Percentiles rank a stretch among this genome's conserved stretches.
phyloP scores from a whole-genome alignment of 2,329 filamentous ascomycete species.

The Calonectria multiphialidica region DNA sequence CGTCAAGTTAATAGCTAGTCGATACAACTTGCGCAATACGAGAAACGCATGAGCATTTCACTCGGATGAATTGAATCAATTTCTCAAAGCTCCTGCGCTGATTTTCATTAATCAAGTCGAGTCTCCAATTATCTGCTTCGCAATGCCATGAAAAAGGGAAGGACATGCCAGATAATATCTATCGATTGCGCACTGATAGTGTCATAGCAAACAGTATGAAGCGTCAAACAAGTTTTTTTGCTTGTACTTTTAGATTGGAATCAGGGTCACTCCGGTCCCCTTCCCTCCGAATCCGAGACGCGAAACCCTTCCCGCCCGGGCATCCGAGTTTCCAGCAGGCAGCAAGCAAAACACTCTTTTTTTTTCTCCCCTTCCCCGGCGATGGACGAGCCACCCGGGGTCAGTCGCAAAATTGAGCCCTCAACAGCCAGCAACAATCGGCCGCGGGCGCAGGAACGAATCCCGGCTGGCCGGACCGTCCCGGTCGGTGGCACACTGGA shows the following conservation, averaged over 20 bases:
- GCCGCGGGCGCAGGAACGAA: not conserved
- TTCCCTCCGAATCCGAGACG: not conserved
- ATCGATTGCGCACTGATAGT: not conserved
- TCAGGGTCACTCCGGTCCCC: slow-evolving; percentile 4
- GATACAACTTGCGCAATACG: not conserved
- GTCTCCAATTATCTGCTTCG: not conserved
- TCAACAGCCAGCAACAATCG: not conserved
- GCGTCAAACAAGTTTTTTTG: not conserved
- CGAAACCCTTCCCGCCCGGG: not conserved
- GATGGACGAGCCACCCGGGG: not conserved
- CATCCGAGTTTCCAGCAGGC: not conserved
- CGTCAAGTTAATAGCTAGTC: not conserved
- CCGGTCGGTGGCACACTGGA: not conserved
- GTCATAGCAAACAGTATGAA: not conserved
- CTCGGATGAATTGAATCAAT: no score
- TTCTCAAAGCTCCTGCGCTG: not conserved
- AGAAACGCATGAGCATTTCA: not conserved
- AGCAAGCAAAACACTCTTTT: not conserved
- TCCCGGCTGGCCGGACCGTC: slow-evolving; percentile 16
- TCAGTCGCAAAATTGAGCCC: not conserved
- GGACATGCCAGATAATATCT: not conserved
- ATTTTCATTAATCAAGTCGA: not conserved
- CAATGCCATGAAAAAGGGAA: not conserved
- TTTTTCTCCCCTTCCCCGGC: no score
- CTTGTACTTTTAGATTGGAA: not conserved